Evolutionary conservation across 768 basidiomycete genomes (phyloP).

Genomic region (Amanita pseudoporphyria): DNA sequence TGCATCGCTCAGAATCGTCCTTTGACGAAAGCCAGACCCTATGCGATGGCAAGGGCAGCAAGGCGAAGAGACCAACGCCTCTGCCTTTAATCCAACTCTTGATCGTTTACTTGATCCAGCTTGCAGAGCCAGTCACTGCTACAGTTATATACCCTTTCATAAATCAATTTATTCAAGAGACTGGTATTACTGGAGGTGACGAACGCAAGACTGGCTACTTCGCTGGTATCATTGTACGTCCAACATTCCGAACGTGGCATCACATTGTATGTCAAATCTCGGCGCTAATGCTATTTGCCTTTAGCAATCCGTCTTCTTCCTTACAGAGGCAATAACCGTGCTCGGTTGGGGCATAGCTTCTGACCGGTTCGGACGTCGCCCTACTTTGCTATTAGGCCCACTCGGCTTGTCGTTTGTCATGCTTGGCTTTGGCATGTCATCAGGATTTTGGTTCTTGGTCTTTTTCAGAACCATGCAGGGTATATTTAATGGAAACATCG

Average conservation of each 20-base stretch:
- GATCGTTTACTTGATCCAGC: conserved; percentile 22
- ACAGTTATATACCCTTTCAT: conserved; percentile 32
- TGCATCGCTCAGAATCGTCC: background rate
- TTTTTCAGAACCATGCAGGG: conserved; percentile 10
- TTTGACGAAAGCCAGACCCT: background rate
- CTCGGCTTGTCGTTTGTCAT: conserved; percentile 30
- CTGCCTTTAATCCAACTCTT: conserved; percentile 22
- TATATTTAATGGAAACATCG: conserved; percentile 3
- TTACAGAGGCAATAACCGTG: conserved; percentile 33
- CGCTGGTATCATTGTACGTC: conserved; percentile 26
- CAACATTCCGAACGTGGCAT: too few species aligned
- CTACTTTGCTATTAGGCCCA: conserved; percentile 32
- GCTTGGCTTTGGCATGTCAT: conserved; percentile 32
- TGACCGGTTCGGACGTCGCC: conserved; percentile 32
- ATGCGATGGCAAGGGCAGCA: background rate
- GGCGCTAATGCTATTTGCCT: too few species aligned
- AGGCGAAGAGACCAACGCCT: conserved; percentile 13
- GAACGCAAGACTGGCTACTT: conserved; percentile 30
- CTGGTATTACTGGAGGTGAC: conserved; percentile 26
- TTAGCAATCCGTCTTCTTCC: conserved; percentile 37
- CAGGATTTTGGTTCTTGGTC: conserved; percentile 25
- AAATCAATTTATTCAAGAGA: conserved; percentile 25
- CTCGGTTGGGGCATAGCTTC: conserved; percentile 36
- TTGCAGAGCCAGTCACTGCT: conserved; percentile 26
- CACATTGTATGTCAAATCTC: too few species aligned